Evolutionary conservation across 176 grass and related monocot species (phyloP).

Genomic region (Zea luxurians): DNA sequence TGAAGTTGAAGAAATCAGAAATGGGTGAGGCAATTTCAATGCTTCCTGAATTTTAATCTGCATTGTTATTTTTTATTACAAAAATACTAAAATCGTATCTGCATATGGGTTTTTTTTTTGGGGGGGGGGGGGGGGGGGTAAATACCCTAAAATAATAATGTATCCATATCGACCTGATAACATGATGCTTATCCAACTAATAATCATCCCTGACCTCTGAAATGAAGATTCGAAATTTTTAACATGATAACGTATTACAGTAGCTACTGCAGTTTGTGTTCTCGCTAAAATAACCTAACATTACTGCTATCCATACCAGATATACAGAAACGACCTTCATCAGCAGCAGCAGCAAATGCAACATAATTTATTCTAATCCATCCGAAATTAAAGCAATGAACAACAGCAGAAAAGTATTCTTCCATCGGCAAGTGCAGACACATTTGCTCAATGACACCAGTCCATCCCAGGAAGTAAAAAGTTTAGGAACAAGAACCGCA

Average conservation of each 20-base stretch:
- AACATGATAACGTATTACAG: too few species aligned
- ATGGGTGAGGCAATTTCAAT: neutral
- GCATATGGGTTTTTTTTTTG: too few species aligned
- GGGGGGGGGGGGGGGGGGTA: too few species aligned
- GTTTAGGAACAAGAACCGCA: conserved; percentile 10
- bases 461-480: neutral
- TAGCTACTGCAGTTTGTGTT: neutral
- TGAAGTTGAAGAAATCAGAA: neutral
- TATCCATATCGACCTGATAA: too few species aligned
- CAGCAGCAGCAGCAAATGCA: neutral
- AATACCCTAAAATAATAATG: too few species aligned
- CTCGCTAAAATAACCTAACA: neutral
- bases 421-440: neutral
- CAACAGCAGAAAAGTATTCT: neutral
- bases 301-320: neutral
- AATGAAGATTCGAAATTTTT: too few species aligned
- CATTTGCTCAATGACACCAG: neutral
- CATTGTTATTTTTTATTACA: too few species aligned
- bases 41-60: too few species aligned
- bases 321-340: neutral
- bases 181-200: too few species aligned
- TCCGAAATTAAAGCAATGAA: neutral
- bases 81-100: too few species aligned
- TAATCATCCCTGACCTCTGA: too few species aligned
- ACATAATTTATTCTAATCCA: neutral